Evolutionary conservation across 495 filamentous ascomycete species (phyloP).

Genomic region (Hypoxylon cercidicola): DNA sequence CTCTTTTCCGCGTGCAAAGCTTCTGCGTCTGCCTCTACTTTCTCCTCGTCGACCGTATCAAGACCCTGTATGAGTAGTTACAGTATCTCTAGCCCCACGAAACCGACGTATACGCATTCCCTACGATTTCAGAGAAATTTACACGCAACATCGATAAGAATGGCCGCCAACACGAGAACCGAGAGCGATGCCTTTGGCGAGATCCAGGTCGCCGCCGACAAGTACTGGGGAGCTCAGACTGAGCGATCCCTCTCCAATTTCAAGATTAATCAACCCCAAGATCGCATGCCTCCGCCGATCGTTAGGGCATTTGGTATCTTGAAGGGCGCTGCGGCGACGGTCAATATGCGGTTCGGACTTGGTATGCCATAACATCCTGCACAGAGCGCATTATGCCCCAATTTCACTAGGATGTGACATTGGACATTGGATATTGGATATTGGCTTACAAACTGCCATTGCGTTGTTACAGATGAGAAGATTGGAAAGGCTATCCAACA

Average conservation of each 20-base stretch:
- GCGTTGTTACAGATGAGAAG: slow-evolving; percentile 73
- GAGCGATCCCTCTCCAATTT: slow-evolving; percentile 98
- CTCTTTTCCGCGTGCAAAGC: slow-evolving; percentile 53
- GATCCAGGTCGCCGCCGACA: slow-evolving; percentile 89
- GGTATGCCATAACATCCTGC: slow-evolving; percentile 65
- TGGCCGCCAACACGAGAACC: slow-evolving; percentile 70
- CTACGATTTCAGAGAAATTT: slow-evolving; percentile 52
- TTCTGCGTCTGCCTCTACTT: slow-evolving; percentile 30
- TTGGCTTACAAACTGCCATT: slow-evolving; percentile 37
- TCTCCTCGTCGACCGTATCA: slow-evolving; percentile 34
- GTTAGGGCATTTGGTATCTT: slow-evolving; percentile 95
- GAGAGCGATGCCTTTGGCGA: slow-evolving; percentile 99
- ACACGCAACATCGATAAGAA: slow-evolving; percentile 60
- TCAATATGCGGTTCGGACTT: slow-evolving; percentile 95
- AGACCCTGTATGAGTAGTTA: slow-evolving; percentile 28
- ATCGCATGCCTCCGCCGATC: slow-evolving; percentile 95
- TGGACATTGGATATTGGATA: slow-evolving; percentile 7
- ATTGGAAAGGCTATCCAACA: slow-evolving; percentile 93
- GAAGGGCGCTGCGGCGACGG: slow-evolving; percentile 94
- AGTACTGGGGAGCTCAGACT: slow-evolving; percentile 99
- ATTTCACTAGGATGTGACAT: slow-evolving; percentile 6
- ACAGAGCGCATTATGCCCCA: slow-evolving; percentile 25
- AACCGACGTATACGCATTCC: slow-evolving; percentile 36
- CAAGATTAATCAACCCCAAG: slow-evolving; percentile 98
- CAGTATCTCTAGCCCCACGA: slow-evolving; percentile 24